Evolutionary conservation across 2,329 filamentous ascomycete genomes (phyloP).

Genomic region (Talaromyces sp.): DNA sequence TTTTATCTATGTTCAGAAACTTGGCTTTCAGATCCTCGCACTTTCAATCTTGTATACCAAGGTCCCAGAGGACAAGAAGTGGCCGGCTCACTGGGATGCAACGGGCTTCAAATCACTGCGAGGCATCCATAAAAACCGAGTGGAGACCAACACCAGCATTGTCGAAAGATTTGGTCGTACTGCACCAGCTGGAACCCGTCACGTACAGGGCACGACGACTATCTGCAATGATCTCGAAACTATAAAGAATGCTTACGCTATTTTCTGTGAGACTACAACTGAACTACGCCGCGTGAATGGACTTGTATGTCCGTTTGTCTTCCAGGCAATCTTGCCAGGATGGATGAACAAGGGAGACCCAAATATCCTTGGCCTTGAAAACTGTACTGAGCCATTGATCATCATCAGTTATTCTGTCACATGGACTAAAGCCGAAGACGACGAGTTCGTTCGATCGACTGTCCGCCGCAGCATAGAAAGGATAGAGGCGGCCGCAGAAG

Average conservation of each 20-base stretch:
- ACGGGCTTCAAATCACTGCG: slow-evolving; percentile 10
- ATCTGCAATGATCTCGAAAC: slow-evolving; percentile 10
- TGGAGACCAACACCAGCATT: slow-evolving; percentile 8
- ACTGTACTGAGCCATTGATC: slow-evolving; percentile 10
- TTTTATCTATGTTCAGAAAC: slow-evolving; percentile 9
- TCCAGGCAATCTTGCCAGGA: slow-evolving; percentile 8
- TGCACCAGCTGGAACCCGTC: slow-evolving; percentile 4
- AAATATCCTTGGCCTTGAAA: slow-evolving; percentile 8
- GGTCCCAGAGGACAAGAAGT: slow-evolving; percentile 8
- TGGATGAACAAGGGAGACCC: slow-evolving; percentile 11
- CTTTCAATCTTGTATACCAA: slow-evolving; percentile 9
- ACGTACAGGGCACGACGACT: slow-evolving; percentile 8
- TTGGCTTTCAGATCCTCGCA: slow-evolving; percentile 8
- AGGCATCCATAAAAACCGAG: slow-evolving; percentile 6
- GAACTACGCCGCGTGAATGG: slow-evolving; percentile 5
- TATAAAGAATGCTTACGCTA: slow-evolving; percentile 5
- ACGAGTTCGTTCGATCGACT: slow-evolving; percentile 10
- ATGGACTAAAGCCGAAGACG: slow-evolving; percentile 6
- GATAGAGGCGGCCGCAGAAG: slow-evolving; percentile 5
- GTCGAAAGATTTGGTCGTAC: slow-evolving; percentile 5
- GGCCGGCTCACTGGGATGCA: slow-evolving; percentile 12
- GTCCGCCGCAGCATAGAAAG: slow-evolving; percentile 5
- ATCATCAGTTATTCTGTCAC: slow-evolving; percentile 9
- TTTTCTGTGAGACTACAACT: slow-evolving; percentile 7
- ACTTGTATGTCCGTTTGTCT: slow-evolving; percentile 4